Evolutionary conservation across 2,329 filamentous ascomycete species (phyloP).

Genomic region (Pestalotiopsis fici): DNA sequence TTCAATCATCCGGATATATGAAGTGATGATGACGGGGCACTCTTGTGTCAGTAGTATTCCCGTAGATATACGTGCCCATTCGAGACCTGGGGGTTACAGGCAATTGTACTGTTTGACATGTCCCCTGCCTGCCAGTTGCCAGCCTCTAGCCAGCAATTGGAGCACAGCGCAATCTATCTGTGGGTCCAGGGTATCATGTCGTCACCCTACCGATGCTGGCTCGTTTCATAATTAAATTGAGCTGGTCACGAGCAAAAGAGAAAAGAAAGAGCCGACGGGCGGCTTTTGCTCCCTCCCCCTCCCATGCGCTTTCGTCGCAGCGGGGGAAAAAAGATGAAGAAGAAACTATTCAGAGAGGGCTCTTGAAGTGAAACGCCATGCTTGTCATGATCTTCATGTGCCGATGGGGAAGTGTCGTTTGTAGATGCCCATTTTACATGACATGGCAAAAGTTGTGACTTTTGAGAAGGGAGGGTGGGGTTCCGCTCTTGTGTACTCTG

Average conservation of each 20-base stretch:
- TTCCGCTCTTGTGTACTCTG: too few species aligned
- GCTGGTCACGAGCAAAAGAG: not conserved
- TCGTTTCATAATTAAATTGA: slow-evolving; percentile 6
- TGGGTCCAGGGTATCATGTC: not conserved
- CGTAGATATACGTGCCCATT: too few species aligned
- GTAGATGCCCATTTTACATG: not conserved
- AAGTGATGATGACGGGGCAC: too few species aligned
- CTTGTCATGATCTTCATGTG: not conserved
- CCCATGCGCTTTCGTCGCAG: too few species aligned
- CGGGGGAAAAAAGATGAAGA: too few species aligned
- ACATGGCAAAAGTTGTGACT: too few species aligned
- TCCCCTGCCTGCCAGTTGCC: not conserved
- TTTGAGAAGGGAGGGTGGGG: too few species aligned
- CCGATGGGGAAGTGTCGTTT: not conserved
- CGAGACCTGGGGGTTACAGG: not conserved
- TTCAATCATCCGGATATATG: not conserved
- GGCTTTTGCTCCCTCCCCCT: too few species aligned
- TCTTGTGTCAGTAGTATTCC: too few species aligned
- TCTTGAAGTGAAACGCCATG: not conserved
- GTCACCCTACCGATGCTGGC: slow-evolving; percentile 4
- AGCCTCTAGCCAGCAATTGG: not conserved
- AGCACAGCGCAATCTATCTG: slow-evolving; percentile 4
- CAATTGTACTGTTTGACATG: not conserved
- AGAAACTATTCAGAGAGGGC: not conserved
- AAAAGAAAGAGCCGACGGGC: not conserved